phyloP scores from a whole-genome alignment of 192 early-diverging fungal species.

The Coemansia aciculifera region DNA sequence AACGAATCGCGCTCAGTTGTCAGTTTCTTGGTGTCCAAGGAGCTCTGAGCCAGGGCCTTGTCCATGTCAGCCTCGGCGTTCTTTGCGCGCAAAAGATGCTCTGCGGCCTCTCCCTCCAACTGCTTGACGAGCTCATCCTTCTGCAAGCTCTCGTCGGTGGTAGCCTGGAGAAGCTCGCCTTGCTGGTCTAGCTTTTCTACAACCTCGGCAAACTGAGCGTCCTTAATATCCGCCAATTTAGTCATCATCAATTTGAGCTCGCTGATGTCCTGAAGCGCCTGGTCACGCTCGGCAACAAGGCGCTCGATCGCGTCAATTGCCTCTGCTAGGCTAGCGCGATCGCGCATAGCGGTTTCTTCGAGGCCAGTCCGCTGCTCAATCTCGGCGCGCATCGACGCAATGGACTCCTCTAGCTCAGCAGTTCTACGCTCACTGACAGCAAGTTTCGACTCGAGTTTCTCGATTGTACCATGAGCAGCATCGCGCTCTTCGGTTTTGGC shows the following conservation, averaged over 20 bases:
- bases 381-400: not conserved
- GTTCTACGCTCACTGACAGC: not conserved
- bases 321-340: not conserved
- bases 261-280: slow-evolving; percentile 15
- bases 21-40: slow-evolving; percentile 1
- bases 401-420: not conserved
- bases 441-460: not conserved
- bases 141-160: slow-evolving; percentile 27
- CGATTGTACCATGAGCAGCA: slow-evolving; percentile 5
- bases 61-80: slow-evolving; percentile 21
- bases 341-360: not conserved
- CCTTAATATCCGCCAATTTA: slow-evolving; percentile 44
- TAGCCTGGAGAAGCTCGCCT: slow-evolving; percentile 27
- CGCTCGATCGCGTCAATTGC: not conserved
- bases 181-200: slow-evolving; percentile 25
- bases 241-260: slow-evolving; percentile 53
- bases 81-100: slow-evolving; percentile 9
- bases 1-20: slow-evolving; percentile 10
- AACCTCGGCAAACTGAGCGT: slow-evolving; percentile 37
- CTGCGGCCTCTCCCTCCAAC: slow-evolving; percentile 9
- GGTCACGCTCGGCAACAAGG: slow-evolving; percentile 26
- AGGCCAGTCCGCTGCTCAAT: not conserved
- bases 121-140: slow-evolving; percentile 36
- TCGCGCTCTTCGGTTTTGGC: slow-evolving; percentile 15
- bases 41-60: not conserved